phyloP scores from a whole-genome alignment of 805 yeast genomes.

The Scheffersomyces amazonensis region DNA sequence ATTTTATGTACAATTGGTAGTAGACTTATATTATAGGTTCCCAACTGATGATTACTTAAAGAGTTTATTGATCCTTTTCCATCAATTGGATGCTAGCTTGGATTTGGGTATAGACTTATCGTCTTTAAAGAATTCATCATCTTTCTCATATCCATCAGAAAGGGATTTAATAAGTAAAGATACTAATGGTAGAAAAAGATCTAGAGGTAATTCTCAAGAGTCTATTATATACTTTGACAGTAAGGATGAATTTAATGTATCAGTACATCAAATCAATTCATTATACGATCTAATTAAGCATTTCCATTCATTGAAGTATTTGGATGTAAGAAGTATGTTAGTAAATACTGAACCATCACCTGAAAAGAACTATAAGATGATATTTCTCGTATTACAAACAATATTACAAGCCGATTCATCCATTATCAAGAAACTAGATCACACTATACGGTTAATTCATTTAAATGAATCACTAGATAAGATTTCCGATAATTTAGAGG shows the following conservation, averaged over 20 bases:
- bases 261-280: too few relatives aligned
- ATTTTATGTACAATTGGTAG: constrained; percentile 30
- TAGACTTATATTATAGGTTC: constrained; percentile 24
- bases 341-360: not conserved
- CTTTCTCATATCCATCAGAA: not conserved
- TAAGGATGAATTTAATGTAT: too few relatives aligned
- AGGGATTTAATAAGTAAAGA: too few relatives aligned
- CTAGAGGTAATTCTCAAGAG: too few relatives aligned
- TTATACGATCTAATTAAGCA: constrained; percentile 13
- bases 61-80: constrained; percentile 18
- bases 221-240: too few relatives aligned
- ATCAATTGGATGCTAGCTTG: constrained; percentile 14
- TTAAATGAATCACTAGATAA: too few relatives aligned
- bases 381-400: constrained; percentile 3
- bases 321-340: constrained; percentile 6
- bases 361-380: not conserved
- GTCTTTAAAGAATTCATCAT: constrained; percentile 7
- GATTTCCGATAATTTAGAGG: too few relatives aligned
- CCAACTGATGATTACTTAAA: constrained; percentile 28
- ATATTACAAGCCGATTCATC: not conserved
- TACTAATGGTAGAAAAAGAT: too few relatives aligned
- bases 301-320: constrained; percentile 14
- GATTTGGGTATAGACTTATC: constrained; percentile 9
- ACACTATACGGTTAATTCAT: constrained; percentile 13
- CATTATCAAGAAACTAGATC: constrained; percentile 12